phyloP scores from a whole-genome alignment of 1,284 basidiomycete genomes.

The Ganoderma multipileum region DNA sequence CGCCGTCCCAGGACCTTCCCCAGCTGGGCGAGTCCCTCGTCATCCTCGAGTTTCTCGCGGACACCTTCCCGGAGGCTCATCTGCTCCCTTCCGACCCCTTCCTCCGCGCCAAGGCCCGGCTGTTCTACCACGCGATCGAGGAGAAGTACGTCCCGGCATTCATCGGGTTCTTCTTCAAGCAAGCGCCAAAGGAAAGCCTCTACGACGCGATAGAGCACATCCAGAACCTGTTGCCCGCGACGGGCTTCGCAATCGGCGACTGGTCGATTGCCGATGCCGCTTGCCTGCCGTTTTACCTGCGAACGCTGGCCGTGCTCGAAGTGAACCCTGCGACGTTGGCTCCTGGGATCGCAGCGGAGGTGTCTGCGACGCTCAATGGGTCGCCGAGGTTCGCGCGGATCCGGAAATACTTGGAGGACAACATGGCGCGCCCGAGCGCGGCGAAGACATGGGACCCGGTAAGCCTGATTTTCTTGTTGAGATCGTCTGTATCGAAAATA shows the following conservation, averaged over 20 bases:
- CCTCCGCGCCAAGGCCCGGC: conserved; percentile 60
- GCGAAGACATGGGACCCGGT: conserved; percentile 42
- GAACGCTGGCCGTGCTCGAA: conserved; percentile 34
- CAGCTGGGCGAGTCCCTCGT: conserved; percentile 67
- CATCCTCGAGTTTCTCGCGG: conserved; percentile 67
- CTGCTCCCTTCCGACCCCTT: conserved; percentile 63
- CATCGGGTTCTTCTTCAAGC: conserved; percentile 35
- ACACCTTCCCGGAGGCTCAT: conserved; percentile 52
- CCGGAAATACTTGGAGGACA: conserved; percentile 37
- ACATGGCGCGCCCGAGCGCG: conserved; percentile 40
- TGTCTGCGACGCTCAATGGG: conserved; percentile 34
- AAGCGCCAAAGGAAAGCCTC: conserved; percentile 47
- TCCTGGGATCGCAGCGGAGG: conserved; percentile 34
- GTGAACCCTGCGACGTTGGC: conserved; percentile 41
- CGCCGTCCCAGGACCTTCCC: conserved; percentile 58
- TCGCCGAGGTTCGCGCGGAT: conserved; percentile 39
- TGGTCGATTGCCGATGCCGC: conserved; percentile 62
- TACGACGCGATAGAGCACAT: conserved; percentile 40
- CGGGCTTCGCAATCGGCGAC: conserved; percentile 42
- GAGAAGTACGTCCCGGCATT: conserved; percentile 49
- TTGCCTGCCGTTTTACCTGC: conserved; percentile 45
- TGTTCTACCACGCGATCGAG: conserved; percentile 61
- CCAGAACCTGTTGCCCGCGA: conserved; percentile 41
- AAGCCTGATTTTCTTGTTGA: conserved; percentile 13
- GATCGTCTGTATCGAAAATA: background rate